Evolutionary conservation across 345 rosid species (phyloP).

Genomic region (Aurinia saxatilis): DNA sequence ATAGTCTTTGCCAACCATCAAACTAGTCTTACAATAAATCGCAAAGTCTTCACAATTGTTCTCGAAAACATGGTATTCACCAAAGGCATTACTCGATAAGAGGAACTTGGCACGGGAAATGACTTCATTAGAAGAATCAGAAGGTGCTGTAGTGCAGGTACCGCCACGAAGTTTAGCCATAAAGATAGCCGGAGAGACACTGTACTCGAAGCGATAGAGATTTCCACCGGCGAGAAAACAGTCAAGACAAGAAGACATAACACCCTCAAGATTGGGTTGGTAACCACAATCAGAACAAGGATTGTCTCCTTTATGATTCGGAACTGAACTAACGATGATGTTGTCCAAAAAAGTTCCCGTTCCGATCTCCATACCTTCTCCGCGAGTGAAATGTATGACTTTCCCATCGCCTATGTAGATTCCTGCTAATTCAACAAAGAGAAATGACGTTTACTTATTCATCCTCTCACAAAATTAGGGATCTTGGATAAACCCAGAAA

Average conservation of each 20-base stretch:
- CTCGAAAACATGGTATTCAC: conserved; percentile 44
- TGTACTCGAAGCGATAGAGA: conserved; percentile 52
- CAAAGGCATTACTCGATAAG: conserved; percentile 47
- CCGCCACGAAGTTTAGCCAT: conserved; percentile 59
- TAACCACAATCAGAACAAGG: conserved; percentile 57
- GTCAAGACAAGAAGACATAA: conserved; percentile 58
- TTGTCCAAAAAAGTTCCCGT: conserved; percentile 57
- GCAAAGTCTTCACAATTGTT: conserved; percentile 85
- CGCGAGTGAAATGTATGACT: conserved; percentile 76
- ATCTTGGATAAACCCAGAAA: too few relatives aligned
- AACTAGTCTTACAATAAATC: conserved; percentile 64
- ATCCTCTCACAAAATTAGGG: too few relatives aligned
- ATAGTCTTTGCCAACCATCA: conserved; percentile 40
- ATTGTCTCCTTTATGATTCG: conserved; percentile 28
- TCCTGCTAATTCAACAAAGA: conserved; percentile 28
- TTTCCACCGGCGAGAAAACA: conserved; percentile 64
- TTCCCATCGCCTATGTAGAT: conserved; percentile 55
- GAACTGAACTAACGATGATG: conserved; percentile 40
- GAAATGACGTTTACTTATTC: too few relatives aligned
- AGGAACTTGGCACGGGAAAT: conserved; percentile 46
- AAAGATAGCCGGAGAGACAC: conserved; percentile 38
- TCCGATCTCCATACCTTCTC: conserved; percentile 58
- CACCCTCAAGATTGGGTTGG: conserved; percentile 41
- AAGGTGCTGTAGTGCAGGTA: conserved; percentile 53
- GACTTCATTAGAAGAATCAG: conserved; percentile 47